Evolutionary conservation across 306 rosid species (phyloP).

Genomic region (cucumber (Cucumis sativus)): Cucumber_9930_V3 NC_026656.2:8183001-8183500

Average conservation of each 20-base stretch:
- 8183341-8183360: constrained; percentile 17
- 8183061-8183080: constrained; percentile 20
- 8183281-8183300: constrained; percentile 23
- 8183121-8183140: constrained; percentile 16
- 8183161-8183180: constrained; percentile 12
- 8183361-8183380: constrained; percentile 6
- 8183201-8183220: constrained; percentile 17
- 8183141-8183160: constrained; percentile 13
- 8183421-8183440: constrained; percentile 15
- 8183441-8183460: constrained; percentile 23
- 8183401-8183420: constrained; percentile 24
- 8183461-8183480: constrained; percentile 6
- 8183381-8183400: constrained; percentile 14
- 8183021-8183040: constrained; percentile 10
- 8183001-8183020: constrained; percentile 26
- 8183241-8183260: constrained; percentile 10
- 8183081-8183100: constrained; percentile 12
- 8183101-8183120: constrained; percentile 15
- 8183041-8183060: constrained; percentile 19
- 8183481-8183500: constrained; percentile 27
- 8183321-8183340: constrained; percentile 8
- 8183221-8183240: constrained; percentile 14
- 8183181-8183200: constrained; percentile 11
- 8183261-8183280: constrained; percentile 16
- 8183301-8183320: constrained; percentile 25